Evolutionary conservation across 1,284 basidiomycete genomes (phyloP).

Genomic region (Trametes versicolor): DNA sequence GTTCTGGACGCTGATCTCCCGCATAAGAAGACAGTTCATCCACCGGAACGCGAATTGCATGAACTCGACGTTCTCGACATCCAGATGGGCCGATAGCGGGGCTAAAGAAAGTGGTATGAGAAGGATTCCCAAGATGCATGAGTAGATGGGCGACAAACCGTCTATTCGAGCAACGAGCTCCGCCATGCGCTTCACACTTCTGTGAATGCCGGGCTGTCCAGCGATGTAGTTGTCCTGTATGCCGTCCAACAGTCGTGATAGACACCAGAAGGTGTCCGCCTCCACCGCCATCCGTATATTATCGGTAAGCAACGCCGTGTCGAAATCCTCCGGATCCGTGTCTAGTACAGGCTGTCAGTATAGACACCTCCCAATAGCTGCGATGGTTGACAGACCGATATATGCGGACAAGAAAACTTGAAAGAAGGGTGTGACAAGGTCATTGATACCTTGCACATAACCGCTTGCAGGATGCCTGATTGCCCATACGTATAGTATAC

Average conservation of each 20-base stretch:
- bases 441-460: constrained; percentile 98
- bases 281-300: constrained; percentile 85
- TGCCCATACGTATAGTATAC: constrained; percentile 97
- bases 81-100: constrained; percentile 84
- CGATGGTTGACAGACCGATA: constrained; percentile 67
- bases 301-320: constrained; percentile 78
- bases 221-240: constrained; percentile 98
- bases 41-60: constrained; percentile 99
- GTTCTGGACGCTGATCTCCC: constrained; percentile 94
- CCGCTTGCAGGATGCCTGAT: constrained; percentile 96
- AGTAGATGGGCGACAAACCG: constrained; percentile 56
- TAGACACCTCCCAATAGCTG: constrained; percentile 17
- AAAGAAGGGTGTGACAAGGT: constrained; percentile 95
- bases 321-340: constrained; percentile 88
- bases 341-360: constrained; percentile 53
- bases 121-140: no score
- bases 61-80: constrained; percentile 93
- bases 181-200: constrained; percentile 91
- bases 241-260: constrained; percentile 92
- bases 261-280: constrained; percentile 97
- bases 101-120: constrained; percentile 53
- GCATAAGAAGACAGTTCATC: constrained; percentile 99
- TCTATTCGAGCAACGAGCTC: constrained; percentile 94
- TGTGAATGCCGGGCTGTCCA: constrained; percentile 93
- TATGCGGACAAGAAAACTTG: constrained; percentile 94